Evolutionary conservation across 1,284 basidiomycete genomes (phyloP), one percentile per base, ranked within the genome.

Genomic region (Boletus sp.): DNA sequence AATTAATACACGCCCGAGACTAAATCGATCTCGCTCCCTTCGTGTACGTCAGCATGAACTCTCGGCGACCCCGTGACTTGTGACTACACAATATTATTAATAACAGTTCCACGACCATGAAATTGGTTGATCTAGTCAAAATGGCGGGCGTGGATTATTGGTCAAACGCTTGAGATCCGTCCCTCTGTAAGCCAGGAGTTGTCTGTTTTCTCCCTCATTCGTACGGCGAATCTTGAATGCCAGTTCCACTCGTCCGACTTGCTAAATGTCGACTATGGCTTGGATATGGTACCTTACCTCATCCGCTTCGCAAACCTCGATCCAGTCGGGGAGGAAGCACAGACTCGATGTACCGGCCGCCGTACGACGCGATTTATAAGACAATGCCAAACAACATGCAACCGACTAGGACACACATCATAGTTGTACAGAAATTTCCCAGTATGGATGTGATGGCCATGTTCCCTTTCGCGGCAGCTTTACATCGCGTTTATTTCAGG

Each of bases 321-420:
- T 48, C 78, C 77, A 4, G 81, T 80, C 48, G 69, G 70, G 58
- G 53, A 14, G 58, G 57, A 0, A 52, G 52, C n/a, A 58, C 54
- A 0, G 60, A 64, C 8, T 58, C n/a, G n/a, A n/a, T 71, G 38
- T 54, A 61, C 8, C 81, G 80, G 80, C 80, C 79, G 0, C 61
- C 69, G 33, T 81, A 78, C 50, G 68, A 36, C 19, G 51, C 63
- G 1, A 41, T 48, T 0, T 2, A 34, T 8, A 4, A 34, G 33
- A 34, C n/a, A 17, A 34, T 34, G 33, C 9, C 19, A 8, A 8
- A 1, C 14, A 30, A 14, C 5, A 14, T n/a, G 29, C 29, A 14
- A 14, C 29, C 29, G 7, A 14, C 13, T 13, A 14, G 29, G 29
- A 14, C 29, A 30, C 13, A 14, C 10, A 8, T 8, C 8, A 26